Percentiles rank a stretch among this genome's conserved stretches.
Evolutionary conservation across 805 yeast genomes (phyloP).

Genomic region (Priceomyces melissophilus): DNA sequence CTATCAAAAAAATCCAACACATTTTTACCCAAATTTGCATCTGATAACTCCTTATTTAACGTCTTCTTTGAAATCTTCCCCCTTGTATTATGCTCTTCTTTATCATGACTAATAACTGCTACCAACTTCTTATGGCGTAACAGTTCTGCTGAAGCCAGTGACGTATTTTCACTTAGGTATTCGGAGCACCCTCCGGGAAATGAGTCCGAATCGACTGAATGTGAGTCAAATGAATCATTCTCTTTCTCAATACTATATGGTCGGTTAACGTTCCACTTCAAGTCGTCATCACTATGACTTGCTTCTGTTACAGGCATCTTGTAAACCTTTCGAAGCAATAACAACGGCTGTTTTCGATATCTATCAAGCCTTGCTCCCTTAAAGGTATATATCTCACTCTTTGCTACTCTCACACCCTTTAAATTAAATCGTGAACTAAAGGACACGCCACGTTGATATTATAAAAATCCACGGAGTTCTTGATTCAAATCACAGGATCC

Average conservation of each 20-base stretch:
- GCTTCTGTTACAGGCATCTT: slow-evolving; percentile 2
- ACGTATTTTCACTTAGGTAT: too few relatives aligned
- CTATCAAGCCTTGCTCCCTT: too few relatives aligned
- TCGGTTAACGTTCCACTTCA: not conserved
- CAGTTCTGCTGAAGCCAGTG: too few relatives aligned
- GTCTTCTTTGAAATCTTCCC: not conserved
- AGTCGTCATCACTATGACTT: slow-evolving; percentile 2
- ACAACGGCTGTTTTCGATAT: too few relatives aligned
- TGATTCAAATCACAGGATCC: not conserved
- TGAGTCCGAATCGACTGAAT: too few relatives aligned
- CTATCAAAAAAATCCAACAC: slow-evolving; percentile 3
- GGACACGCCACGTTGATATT: too few relatives aligned
- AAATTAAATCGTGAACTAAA: too few relatives aligned
- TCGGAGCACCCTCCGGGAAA: too few relatives aligned
- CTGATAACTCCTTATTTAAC: not conserved
- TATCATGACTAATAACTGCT: not conserved
- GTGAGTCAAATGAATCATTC: slow-evolving; percentile 1
- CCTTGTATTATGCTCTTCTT: not conserved
- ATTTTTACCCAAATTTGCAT: not conserved
- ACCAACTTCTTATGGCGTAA: too few relatives aligned
- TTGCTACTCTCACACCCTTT: too few relatives aligned
- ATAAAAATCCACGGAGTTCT: not conserved
- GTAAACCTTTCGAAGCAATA: not conserved
- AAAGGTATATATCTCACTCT: too few relatives aligned
- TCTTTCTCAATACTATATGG: not conserved